These are phyloP conservation scores for Hymenoscyphus repandus DNA, from an alignment of 2,329 filamentous ascomycete genomes.

Conservation along the genomic window DNA sequence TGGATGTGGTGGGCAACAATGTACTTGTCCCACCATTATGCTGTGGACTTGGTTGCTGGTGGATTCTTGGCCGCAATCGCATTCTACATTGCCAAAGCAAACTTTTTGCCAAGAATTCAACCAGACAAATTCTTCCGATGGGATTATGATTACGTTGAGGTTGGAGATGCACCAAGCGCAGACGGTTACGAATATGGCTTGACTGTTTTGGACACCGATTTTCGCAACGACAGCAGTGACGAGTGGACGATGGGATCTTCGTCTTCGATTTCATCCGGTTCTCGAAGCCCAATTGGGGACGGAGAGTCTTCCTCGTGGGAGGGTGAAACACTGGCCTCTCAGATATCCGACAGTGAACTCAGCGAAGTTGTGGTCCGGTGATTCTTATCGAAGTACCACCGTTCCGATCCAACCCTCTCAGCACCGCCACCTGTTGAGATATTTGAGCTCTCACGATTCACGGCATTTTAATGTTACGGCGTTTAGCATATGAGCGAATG, in stretches of 20 bases:
- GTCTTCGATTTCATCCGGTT: conserved; percentile 42
- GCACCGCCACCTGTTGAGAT: conserved; percentile 20
- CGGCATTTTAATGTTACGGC: conserved; percentile 29
- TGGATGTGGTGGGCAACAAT: conserved; percentile 99
- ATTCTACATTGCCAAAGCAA: conserved; percentile 76
- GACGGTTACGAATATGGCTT: conserved; percentile 44
- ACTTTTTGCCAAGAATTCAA: conserved; percentile 78
- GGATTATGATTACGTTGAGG: conserved; percentile 92
- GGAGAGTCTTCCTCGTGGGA: conserved; percentile 49
- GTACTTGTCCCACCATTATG: conserved; percentile 97
- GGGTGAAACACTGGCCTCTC: conserved; percentile 45
- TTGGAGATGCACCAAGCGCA: conserved; percentile 62
- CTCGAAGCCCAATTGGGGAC: conserved; percentile 44
- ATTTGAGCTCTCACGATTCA: conserved; percentile 25
- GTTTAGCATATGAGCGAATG: conserved; percentile 30
- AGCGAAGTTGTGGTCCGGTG: conserved; percentile 27
- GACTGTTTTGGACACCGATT: conserved; percentile 25
- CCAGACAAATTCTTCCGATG: conserved; percentile 81
- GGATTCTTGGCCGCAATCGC: conserved; percentile 71
- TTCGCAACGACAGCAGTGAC: conserved; percentile 56
- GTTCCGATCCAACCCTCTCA: conserved; percentile 8
- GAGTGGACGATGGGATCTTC: conserved; percentile 88
- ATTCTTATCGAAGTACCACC: conserved; percentile 5
- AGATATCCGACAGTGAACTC: conserved; percentile 30
- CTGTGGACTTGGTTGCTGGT: conserved; percentile 84